These are phyloP conservation scores for Nemania sp. DNA, from an alignment of 2,329 filamentous ascomycete genomes.

Conservation along the genomic window DNA sequence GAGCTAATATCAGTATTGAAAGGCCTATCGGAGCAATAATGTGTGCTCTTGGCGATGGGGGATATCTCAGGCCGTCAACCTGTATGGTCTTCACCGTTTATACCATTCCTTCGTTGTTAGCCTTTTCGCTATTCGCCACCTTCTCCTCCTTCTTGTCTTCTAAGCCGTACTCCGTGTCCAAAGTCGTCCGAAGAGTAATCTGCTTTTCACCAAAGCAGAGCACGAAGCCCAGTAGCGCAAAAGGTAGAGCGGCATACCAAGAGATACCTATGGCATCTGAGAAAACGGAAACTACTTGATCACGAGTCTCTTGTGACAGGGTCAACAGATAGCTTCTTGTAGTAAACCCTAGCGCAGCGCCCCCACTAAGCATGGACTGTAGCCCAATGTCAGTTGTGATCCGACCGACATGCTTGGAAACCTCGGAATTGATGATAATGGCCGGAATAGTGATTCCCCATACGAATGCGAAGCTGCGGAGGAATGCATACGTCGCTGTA, in stretches of 20 bases:
- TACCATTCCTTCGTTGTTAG: neutral
- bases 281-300: neutral
- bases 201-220: slow-evolving; percentile 3
- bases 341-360: neutral
- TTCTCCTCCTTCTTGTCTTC: neutral
- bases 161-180: neutral
- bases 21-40: no score
- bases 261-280: neutral
- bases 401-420: neutral
- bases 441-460: slow-evolving; percentile 1
- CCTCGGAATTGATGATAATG: neutral
- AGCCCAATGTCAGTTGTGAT: neutral
- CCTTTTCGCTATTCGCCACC: neutral
- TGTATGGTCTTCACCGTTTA: neutral
- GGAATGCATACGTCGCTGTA: slow-evolving; percentile 1
- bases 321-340: neutral
- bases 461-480: slow-evolving; percentile 2
- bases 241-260: neutral
- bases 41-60: no score
- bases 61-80: neutral
- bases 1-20: no score
- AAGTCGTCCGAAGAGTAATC: neutral
- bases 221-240: neutral
- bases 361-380: neutral
- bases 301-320: neutral